Conservation (phyloP, 371 early-diverging fungal genomes). For the Mortierella sp. region DNA sequence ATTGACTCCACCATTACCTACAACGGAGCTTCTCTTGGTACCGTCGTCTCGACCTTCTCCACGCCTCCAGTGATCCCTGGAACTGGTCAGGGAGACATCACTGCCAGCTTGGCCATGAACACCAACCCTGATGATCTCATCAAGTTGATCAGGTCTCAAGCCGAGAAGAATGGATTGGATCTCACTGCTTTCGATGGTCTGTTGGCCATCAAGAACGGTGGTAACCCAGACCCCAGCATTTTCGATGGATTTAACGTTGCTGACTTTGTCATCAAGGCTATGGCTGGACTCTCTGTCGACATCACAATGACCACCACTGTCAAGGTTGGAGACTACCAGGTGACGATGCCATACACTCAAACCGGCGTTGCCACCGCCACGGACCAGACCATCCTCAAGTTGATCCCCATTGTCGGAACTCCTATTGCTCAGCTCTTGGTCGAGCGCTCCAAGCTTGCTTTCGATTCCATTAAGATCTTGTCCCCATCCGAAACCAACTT, state of each 20-base stretch:
- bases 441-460: slow-evolving; percentile 56
- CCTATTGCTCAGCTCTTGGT: slow-evolving; percentile 67
- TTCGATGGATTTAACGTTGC: slow-evolving; percentile 61
- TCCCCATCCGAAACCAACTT: slow-evolving; percentile 56
- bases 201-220: slow-evolving; percentile 54
- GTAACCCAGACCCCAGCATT: slow-evolving; percentile 51
- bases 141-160: slow-evolving; percentile 57
- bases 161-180: slow-evolving; percentile 57
- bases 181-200: slow-evolving; percentile 60
- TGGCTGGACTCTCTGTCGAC: slow-evolving; percentile 61
- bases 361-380: slow-evolving; percentile 57
- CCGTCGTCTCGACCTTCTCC: slow-evolving; percentile 55
- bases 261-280: slow-evolving; percentile 59
- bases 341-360: slow-evolving; percentile 59
- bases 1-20: slow-evolving; percentile 59
- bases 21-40: slow-evolving; percentile 60
- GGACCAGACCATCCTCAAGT: slow-evolving; percentile 56
- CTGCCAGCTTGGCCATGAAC: slow-evolving; percentile 37
- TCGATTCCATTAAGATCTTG: slow-evolving; percentile 58
- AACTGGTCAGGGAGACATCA: slow-evolving; percentile 35
- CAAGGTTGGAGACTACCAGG: slow-evolving; percentile 62
- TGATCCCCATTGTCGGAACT: slow-evolving; percentile 65
- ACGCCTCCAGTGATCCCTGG: slow-evolving; percentile 45
- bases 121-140: slow-evolving; percentile 43
- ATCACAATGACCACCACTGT: slow-evolving; percentile 58